These are phyloP conservation scores for Cystoisospora suis DNA, from an alignment of 169 alveolate species.

Conservation along the genomic window DNA sequence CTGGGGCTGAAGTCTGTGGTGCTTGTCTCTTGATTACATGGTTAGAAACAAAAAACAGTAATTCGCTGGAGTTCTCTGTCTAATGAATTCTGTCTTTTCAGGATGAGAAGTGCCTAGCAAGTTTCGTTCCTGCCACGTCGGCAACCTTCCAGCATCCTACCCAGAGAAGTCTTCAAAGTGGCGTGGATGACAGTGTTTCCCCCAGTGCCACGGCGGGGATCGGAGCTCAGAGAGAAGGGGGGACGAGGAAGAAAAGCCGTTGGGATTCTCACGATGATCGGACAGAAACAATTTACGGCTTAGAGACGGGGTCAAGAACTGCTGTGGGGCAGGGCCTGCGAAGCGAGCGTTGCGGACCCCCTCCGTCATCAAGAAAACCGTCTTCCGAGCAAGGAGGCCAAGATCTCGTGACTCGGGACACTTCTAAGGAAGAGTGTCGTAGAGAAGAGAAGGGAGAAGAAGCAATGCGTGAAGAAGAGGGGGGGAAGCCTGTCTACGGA, in stretches of 20 bases:
- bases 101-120: slow-evolving; percentile 28
- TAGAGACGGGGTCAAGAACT: background rate
- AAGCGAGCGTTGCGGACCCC: too few relatives aligned
- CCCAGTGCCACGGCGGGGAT: background rate
- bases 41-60: too few relatives aligned
- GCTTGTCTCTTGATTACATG: too few relatives aligned
- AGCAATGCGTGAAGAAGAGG: too few relatives aligned
- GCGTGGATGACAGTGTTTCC: background rate
- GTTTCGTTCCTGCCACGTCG: slow-evolving; percentile 53
- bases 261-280: slow-evolving; percentile 46
- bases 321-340: too few relatives aligned
- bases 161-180: slow-evolving; percentile 30
- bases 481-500: too few relatives aligned
- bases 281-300: background rate
- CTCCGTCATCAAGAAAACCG: too few relatives aligned
- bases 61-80: too few relatives aligned
- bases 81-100: background rate
- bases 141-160: slow-evolving; percentile 60
- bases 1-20: too few relatives aligned
- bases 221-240: background rate
- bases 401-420: background rate
- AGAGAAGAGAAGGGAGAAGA: too few relatives aligned
- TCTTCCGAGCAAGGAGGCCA: too few relatives aligned
- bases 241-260: background rate
- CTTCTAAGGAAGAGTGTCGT: too few relatives aligned